phyloP scores from a whole-genome alignment of 2,329 filamentous ascomycete species.

The Blastomyces parvus region DNA sequence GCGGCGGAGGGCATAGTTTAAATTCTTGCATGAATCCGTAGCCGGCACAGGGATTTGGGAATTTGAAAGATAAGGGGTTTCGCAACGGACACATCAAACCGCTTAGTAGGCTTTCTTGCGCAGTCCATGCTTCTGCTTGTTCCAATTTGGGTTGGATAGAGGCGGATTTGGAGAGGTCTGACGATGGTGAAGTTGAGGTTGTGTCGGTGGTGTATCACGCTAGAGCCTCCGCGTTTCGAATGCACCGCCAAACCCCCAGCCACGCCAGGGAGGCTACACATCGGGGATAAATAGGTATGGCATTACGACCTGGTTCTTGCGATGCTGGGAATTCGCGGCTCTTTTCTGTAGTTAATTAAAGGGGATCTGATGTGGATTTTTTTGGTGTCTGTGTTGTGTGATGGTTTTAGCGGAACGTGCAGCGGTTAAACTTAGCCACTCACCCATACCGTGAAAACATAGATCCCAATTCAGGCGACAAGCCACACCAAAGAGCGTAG shows the following conservation, averaged over 20 bases:
- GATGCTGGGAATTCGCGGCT: neutral
- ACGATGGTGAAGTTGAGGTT: constrained; percentile 16
- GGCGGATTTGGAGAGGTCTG: constrained; percentile 10
- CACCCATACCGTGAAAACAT: neutral
- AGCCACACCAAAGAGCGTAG: neutral
- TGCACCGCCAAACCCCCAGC: neutral
- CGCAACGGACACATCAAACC: constrained; percentile 2
- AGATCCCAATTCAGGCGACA: neutral
- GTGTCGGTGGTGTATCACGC: constrained; percentile 16
- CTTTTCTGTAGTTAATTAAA: neutral
- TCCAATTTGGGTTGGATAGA: neutral
- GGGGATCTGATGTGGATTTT: neutral
- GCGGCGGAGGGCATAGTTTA: constrained; percentile 4
- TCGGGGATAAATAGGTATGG: neutral
- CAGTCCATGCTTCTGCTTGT: neutral
- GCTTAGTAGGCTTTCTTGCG: neutral
- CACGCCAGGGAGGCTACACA: neutral
- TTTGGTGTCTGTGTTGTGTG: neutral
- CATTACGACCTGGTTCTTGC: neutral
- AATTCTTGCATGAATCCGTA: constrained; percentile 2
- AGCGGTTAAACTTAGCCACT: neutral
- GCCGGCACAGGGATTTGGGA: neutral
- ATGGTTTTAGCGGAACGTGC: neutral
- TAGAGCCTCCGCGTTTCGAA: constrained; percentile 13
- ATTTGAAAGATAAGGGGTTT: constrained; percentile 1